Base-by-base conservation (phyloP, 192 early-diverging fungal species). In the Chytriomyces sp. region DNA sequence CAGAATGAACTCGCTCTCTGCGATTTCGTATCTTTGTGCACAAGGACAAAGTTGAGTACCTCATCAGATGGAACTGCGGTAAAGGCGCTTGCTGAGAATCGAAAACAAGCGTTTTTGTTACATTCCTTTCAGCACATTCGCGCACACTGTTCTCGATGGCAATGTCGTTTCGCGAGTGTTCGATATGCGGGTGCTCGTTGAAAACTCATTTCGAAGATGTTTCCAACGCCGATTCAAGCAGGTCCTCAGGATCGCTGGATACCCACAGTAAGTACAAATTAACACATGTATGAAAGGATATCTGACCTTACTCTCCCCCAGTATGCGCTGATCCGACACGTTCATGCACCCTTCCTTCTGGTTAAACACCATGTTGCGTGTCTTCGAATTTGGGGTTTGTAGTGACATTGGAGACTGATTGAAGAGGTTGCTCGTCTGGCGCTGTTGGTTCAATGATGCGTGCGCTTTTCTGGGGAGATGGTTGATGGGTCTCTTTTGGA, bases 311-410 rank as follows among this genome's bases (percentile, higher is more conserved):
- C 82, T 20, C 85, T 78, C 16, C 82, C 85, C 60, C 81, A 86
- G 9, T 7, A 83, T 64, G 18, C 85, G 77, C 45, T 63, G 18
- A 50, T 86, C 85, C 60, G 79, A 82, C 50, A 86, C 80, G 73
- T 83, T 86, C 72, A 86, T 45, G 62, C 81, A 79, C n/a, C 85
- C 85, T 5, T 65, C 13, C 57, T 86, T 84, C 62, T 86, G 85
- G 65, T 80, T 70, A 6, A 26, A 20, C 53, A 50, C 69, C 69
- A 70, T 44, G 13, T 7, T 6, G 9, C 53, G 46, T 18, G 7
- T 70, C 69, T 70, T 70, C 69, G 44, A 70, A 70, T 23, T 59
- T 18, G 18, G n/a, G 68, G 53, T 70, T 70, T 7, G 48, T 13
- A 50, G 10, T 13, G 44, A 70, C 48, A 50, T 70, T 70, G n/a